Evolutionary conservation across 1,139 yeast species (phyloP).

Genomic region (Blastobotrys capitulatus): DNA sequence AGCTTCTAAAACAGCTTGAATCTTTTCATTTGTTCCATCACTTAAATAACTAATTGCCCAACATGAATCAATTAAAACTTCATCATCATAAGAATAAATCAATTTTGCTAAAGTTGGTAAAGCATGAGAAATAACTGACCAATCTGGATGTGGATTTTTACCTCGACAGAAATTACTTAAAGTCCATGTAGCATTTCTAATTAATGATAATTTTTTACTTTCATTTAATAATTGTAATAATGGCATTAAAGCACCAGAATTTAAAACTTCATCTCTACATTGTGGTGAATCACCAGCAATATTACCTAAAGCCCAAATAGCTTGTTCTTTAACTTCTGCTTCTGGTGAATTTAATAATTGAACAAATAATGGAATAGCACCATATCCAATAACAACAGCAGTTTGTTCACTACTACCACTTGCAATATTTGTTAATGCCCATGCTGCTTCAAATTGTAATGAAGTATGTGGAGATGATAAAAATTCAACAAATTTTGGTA

Average conservation of each 20-base stretch:
- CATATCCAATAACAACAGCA: conserved; percentile 80
- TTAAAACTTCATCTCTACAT: conserved; percentile 82
- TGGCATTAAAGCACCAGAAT: conserved; percentile 85
- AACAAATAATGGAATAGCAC: conserved; percentile 91
- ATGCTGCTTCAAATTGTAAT: conserved; percentile 95
- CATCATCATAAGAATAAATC: conserved; percentile 85
- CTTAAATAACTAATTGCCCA: conserved; percentile 97
- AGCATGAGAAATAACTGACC: conserved; percentile 80
- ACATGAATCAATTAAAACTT: conserved; percentile 93
- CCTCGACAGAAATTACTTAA: conserved; percentile 95
- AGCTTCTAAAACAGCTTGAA: conserved; percentile 95
- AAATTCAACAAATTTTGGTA: conserved; percentile 82
- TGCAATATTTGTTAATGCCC: conserved; percentile 98
- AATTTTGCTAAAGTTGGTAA: conserved; percentile 89
- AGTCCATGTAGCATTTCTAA: conserved; percentile 98
- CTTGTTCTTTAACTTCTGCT: conserved; percentile 93
- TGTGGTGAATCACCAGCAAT: conserved; percentile 95
- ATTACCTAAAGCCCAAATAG: conserved; percentile 98
- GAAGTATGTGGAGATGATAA: conserved; percentile 74
- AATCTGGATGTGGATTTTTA: conserved; percentile 92
- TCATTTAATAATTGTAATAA: conserved; percentile 72
- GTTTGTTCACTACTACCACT: conserved; percentile 94
- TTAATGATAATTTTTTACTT: conserved; percentile 70
- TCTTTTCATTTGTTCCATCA: conserved; percentile 89
- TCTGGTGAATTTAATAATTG: conserved; percentile 73